Base-by-base conservation (phyloP, 164 flowering plant genomes). In the Warburgia ugandensis region DNA sequence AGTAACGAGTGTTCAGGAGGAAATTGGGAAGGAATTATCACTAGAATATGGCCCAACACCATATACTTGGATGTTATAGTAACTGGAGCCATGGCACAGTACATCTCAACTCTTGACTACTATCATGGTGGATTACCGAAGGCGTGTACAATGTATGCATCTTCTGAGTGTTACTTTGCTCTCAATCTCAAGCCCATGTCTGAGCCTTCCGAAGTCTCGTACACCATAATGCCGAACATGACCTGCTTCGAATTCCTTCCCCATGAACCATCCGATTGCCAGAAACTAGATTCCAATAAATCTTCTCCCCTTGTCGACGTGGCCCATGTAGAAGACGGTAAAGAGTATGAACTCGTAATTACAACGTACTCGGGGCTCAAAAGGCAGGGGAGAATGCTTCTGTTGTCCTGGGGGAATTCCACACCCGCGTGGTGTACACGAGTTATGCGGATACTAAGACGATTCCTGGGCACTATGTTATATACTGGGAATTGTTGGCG, bases 11-110 rank as follows among this genome's bases (percentile, higher is more conserved):
- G 95, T 56, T 66, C 65, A 1, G 54, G 25, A 0, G 87, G 60
- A 28, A 67, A 71, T 0, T 82, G 83, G 90, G 81, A 80, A 27
- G 65, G 83, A 3, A 82, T 85, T 20, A 74, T 85, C n/a, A 60
- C 62, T 0, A 59, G 77, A 30, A 75, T 85, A 30, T 85, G 94
- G 94, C 94, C 94, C 11, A 85, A 85, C 56, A 77, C 94, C 1
- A 85, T 77, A 66, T 85, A 82, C 21, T 66, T 85, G 5, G 94
- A 85, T 16, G 94, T 85, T 25, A 78, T 85, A 19, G 82, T 85
- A 4, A 85, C 94, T 0, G 94, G 94, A 1, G 85, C 94, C 13
- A 85, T 85, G 94, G 86, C 90, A 1, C 94, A 85, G 47, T 84
- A 84, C 63, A 81, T 84, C 32, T 84, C 88, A 3, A 77, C 84